Evolutionary conservation across 768 basidiomycete species (phyloP), one percentile per base, ranked within the genome.

Genomic region (Suillus tomentosus): DNA sequence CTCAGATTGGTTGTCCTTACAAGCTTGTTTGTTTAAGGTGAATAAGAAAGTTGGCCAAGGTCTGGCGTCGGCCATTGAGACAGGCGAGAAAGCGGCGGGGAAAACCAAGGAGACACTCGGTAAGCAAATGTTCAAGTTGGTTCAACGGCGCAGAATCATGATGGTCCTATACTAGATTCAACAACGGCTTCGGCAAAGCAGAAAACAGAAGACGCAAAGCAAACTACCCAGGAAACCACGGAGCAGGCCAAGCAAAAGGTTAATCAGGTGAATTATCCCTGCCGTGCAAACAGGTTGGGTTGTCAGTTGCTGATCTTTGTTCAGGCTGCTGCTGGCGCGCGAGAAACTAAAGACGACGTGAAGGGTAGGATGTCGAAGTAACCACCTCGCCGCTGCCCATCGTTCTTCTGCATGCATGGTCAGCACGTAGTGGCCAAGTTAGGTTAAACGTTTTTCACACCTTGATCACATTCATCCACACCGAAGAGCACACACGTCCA

Each of bases 61-160:
- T 19, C 68, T 82, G n/a, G 81, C 80, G 5, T 72, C 73, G 2
- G 79, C 76, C 6, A 78, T 82, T 60, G 82, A 80, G 65, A 77
- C 71, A 24, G 81, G 78, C 17, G 79, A 82, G 67, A 67, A 75
- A 64, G 80, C 72, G 3, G 76, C 77, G 8, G 76, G 77, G 64
- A 72, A 70, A 60, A 77, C 77, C 34, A 81, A 81, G 69, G 67
- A 77, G 64, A 73, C 74, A 1, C 53, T 81, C 5, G 75, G 81
- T 77, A 50, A 53, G 66, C 50, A 37, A 22, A 43, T 47, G 57
- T 31, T 45, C 31, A 31, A 31, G 31, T 31, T 31, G 31, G 31
- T 31, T 31, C 61, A 36, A 50, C 27, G 45, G 31, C 22, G 64
- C 24, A 36, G 66, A 60, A 51, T 42, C 40, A 19, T 19, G 27